A percentile compares a stretch with the other conserved stretches of the same genome.
phyloP scores from a whole-genome alignment of 202 grass and related monocot genomes.

The Tripidium arundinaceum region DNA sequence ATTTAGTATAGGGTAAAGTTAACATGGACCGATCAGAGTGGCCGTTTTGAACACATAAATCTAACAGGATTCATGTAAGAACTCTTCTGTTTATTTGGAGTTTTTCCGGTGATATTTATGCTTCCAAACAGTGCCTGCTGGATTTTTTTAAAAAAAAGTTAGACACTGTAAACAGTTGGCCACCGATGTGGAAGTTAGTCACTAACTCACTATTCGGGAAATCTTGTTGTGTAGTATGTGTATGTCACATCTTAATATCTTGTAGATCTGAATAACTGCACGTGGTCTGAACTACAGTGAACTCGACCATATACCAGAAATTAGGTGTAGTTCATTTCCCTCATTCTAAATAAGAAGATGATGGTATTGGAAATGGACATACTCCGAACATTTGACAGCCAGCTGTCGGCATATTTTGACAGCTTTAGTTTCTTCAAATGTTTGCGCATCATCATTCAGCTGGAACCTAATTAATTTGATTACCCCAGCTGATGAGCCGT shows the following conservation, averaged over 20 bases:
- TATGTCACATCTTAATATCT: background rate
- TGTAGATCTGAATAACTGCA: background rate
- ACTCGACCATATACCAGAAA: background rate
- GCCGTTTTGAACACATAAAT: background rate
- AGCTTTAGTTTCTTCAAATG: background rate
- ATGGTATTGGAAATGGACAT: background rate
- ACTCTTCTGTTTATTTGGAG: background rate
- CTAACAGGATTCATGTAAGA: background rate
- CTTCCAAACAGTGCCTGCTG: background rate
- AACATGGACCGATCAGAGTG: background rate
- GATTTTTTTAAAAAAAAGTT: too few species aligned
- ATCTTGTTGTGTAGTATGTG: background rate
- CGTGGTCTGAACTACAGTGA: background rate
- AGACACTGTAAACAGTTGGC: background rate
- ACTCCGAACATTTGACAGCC: background rate
- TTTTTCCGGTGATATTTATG: background rate
- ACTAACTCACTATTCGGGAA: background rate
- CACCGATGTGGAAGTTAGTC: background rate
- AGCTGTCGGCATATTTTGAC: background rate
- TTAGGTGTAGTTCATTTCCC: background rate
- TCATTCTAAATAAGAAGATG: background rate
- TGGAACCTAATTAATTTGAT: background rate
- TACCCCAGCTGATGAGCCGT: conserved; percentile 21
- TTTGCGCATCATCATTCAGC: background rate
- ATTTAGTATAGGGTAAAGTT: background rate